phyloP scores from a whole-genome alignment of 768 basidiomycete species.

The Asterophora lycoperdoides region DNA sequence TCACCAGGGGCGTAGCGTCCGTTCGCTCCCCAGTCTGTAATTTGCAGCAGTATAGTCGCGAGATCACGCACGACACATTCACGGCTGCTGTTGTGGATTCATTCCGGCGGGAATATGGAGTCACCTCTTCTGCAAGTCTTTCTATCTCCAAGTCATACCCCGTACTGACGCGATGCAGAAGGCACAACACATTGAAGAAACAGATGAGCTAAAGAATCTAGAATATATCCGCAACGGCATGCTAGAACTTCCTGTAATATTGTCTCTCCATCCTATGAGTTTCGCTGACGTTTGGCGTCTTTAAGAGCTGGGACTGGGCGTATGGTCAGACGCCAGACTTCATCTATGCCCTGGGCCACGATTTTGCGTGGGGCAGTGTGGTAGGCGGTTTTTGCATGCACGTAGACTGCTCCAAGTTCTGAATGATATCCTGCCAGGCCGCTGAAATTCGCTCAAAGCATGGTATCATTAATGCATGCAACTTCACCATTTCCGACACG shows the following conservation, averaged over 20 bases:
- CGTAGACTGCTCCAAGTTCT: not conserved
- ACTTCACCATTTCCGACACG: conserved; percentile 24
- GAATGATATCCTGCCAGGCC: conserved; percentile 26
- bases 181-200: conserved; percentile 43
- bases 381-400: conserved; percentile 28
- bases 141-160: not conserved
- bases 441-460: conserved; percentile 58
- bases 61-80: conserved; percentile 66
- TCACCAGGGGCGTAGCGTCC: conserved; percentile 83
- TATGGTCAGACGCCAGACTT: conserved; percentile 96
- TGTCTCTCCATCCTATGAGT: not conserved
- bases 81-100: conserved; percentile 60
- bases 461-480: conserved; percentile 55
- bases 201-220: conserved; percentile 37
- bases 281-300: not conserved
- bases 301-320: conserved; percentile 87
- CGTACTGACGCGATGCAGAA: conserved; percentile 15
- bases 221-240: conserved; percentile 68
- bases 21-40: conserved; percentile 93
- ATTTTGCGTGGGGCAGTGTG: conserved; percentile 51
- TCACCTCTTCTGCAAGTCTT: conserved; percentile 27
- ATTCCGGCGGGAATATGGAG: conserved; percentile 58
- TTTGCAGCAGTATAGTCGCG: conserved; percentile 49
- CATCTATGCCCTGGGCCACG: conserved; percentile 47
- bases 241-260: conserved; percentile 61